Evolutionary conservation across 495 filamentous ascomycete genomes (phyloP).

Genomic region (Lophium mytilinum): DNA sequence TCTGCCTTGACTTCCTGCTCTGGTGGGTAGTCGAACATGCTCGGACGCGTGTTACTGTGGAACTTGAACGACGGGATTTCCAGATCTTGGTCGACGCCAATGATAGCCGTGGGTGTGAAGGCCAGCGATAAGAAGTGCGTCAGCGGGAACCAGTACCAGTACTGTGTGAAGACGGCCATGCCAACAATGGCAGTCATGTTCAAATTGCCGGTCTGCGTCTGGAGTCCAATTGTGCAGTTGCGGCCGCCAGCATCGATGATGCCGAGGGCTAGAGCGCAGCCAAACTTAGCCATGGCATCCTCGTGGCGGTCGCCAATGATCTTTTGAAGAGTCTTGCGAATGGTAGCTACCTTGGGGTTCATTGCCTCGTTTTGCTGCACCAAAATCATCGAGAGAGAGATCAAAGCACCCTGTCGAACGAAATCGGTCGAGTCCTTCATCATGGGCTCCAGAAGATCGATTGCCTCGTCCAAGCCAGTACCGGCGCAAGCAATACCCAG

Average conservation of each 20-base stretch:
- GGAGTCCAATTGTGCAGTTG: constrained; percentile 95
- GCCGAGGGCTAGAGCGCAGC: constrained; percentile 84
- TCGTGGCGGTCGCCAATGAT: constrained; percentile 92
- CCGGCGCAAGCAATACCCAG: constrained; percentile 97
- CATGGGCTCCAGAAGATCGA: constrained; percentile 97
- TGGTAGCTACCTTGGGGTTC: constrained; percentile 59
- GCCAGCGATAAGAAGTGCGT: constrained; percentile 94
- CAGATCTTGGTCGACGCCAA: constrained; percentile 85
- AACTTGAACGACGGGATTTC: constrained; percentile 95
- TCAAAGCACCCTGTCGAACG: constrained; percentile 93
- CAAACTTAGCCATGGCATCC: constrained; percentile 99
- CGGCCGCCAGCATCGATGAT: constrained; percentile 98
- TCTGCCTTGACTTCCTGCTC: constrained; percentile 91
- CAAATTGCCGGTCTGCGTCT: constrained; percentile 94
- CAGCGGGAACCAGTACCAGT: constrained; percentile 99
- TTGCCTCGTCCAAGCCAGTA: constrained; percentile 92
- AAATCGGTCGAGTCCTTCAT: constrained; percentile 99
- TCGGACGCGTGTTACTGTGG: constrained; percentile 86
- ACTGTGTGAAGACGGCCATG: constrained; percentile 97
- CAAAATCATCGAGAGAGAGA: constrained; percentile 92
- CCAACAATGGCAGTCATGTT: constrained; percentile 97
- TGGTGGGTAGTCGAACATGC: constrained; percentile 95
- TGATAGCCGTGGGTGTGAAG: constrained; percentile 90
- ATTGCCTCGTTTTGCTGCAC: constrained; percentile 81
- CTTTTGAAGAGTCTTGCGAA: constrained; percentile 58